Conservation (phyloP, 495 filamentous ascomycete species). For the Penicillium ucsense region DNA sequence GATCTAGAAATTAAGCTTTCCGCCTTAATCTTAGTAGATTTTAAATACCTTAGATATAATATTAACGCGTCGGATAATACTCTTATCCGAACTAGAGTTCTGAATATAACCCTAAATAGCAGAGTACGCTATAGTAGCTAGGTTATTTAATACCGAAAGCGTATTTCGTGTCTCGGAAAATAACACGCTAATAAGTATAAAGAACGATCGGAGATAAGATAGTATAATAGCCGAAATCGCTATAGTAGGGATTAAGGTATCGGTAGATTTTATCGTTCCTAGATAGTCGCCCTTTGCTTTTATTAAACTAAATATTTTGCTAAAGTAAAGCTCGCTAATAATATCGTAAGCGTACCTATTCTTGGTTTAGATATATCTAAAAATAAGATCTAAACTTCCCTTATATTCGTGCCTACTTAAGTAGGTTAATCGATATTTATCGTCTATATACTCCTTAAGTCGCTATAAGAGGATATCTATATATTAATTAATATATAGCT, state of each 20-base stretch:
- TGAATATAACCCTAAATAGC: background rate
- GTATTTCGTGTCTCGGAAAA: constrained; percentile 2
- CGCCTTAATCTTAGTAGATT: constrained; percentile 1
- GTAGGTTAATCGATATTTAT: constrained; percentile 13
- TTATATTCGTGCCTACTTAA: constrained; percentile 4
- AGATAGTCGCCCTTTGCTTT: background rate
- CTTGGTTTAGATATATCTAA: background rate
- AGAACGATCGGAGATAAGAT: background rate
- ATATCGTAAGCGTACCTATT: constrained; percentile 18
- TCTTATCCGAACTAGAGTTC: background rate
- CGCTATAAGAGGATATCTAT: constrained; percentile 13
- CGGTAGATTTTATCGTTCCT: background rate
- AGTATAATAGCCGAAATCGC: background rate
- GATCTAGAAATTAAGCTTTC: constrained; percentile 8
- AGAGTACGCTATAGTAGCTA: background rate
- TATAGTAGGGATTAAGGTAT: background rate
- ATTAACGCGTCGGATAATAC: constrained; percentile 4
- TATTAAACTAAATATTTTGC: constrained; percentile 29
- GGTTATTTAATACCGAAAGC: constrained; percentile 1
- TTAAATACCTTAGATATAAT: constrained; percentile 6
- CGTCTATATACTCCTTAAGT: constrained; percentile 14
- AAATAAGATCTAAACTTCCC: background rate
- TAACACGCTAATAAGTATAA: background rate
- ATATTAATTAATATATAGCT: constrained; percentile 18
- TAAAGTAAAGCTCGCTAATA: constrained; percentile 28